A percentile compares a stretch with the other conserved stretches of the same genome.
Conservation (phyloP, 257 asterid genomes). For the Solanum dulcamara region DNA sequence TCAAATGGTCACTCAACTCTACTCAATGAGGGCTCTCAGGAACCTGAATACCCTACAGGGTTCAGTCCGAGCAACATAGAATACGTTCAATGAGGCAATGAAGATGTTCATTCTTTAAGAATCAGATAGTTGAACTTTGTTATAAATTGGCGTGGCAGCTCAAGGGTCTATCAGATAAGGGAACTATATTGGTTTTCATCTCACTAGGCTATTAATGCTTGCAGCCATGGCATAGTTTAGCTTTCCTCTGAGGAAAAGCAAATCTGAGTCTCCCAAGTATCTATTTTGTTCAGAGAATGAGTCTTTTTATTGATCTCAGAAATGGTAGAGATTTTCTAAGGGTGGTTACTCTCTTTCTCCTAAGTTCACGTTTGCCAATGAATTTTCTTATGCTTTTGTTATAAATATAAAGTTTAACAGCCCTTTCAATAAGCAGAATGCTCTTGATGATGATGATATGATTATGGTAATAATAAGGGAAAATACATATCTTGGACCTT, state of each 20-base stretch:
- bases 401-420: not conserved
- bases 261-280: not conserved
- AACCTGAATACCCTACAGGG: not conserved
- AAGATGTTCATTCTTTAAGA: not conserved
- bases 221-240: not conserved
- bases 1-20: not conserved
- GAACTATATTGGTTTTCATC: not conserved
- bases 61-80: not conserved
- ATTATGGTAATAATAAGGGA: not conserved
- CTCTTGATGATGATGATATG: not conserved
- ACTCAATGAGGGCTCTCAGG: not conserved
- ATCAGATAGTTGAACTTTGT: not conserved
- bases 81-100: not conserved
- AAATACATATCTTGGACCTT: not conserved
- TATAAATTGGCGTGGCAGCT: not conserved
- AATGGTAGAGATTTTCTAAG: not conserved
- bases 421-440: not conserved
- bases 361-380: not conserved
- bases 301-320: not conserved
- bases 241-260: not conserved
- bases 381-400: not conserved
- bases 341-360: not conserved
- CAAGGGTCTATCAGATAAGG: not conserved
- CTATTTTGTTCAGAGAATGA: not conserved
- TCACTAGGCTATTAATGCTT: not conserved